Conservation (phyloP, 2,329 filamentous ascomycete species). For the Fusarium odoratissimum region DNA sequence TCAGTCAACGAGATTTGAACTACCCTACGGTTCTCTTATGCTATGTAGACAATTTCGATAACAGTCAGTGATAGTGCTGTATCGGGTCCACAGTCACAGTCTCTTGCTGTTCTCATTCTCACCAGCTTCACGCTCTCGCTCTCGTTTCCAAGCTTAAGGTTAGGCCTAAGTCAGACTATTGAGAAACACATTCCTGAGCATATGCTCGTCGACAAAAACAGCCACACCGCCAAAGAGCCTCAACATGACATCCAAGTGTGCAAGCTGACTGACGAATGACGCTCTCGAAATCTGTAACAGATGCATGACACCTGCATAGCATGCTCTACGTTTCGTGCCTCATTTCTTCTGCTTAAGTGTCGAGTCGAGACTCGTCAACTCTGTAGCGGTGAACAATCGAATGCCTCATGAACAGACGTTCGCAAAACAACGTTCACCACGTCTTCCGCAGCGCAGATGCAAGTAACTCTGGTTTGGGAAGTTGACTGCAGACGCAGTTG, state of each 20-base stretch:
- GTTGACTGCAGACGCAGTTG: slow-evolving; percentile 15
- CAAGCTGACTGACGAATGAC: slow-evolving; percentile 10
- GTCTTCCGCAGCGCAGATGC: slow-evolving; percentile 18
- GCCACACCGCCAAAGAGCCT: slow-evolving; percentile 29
- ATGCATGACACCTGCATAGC: slow-evolving; percentile 16
- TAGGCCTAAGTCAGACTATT: not conserved
- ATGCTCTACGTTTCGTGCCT: slow-evolving; percentile 15
- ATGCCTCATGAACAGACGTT: not conserved
- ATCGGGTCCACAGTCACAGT: not conserved
- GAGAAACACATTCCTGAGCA: not conserved
- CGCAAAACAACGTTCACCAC: slow-evolving; percentile 16
- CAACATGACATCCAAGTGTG: not conserved
- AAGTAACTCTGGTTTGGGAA: slow-evolving; percentile 29
- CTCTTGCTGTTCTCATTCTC: not conserved
- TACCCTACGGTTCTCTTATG: not conserved
- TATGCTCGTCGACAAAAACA: not conserved
- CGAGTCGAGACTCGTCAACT: slow-evolving; percentile 11
- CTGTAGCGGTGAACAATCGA: slow-evolving; percentile 18
- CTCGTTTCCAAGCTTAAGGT: not conserved
- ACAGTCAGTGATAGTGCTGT: not conserved
- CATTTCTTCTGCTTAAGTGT: not conserved
- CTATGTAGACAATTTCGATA: not conserved
- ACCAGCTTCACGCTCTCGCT: not conserved
- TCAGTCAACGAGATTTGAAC: not conserved
- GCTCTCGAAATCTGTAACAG: slow-evolving; percentile 10